These are phyloP conservation scores for Yamagishiella unicocca DNA, from an alignment of 139 green algal genomes.

Conservation along the genomic window DNA sequence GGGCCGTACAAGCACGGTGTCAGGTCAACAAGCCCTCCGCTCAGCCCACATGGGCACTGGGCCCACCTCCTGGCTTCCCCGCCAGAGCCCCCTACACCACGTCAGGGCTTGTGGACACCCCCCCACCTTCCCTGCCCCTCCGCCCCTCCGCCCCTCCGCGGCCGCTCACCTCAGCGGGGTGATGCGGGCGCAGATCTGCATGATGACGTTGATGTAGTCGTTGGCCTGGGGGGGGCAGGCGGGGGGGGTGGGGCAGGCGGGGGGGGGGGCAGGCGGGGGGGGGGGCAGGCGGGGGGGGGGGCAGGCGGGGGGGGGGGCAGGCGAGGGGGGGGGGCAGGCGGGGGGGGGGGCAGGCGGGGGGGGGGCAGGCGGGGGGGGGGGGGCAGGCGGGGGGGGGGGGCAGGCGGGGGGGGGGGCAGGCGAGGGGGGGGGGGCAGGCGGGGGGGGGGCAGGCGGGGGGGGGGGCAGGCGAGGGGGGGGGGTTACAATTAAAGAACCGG, in stretches of 20 bases:
- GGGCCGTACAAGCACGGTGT: not conserved
- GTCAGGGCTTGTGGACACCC: no score
- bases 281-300: not conserved
- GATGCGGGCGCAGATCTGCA: slow-evolving; percentile 81
- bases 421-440: no score
- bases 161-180: slow-evolving; percentile 65
- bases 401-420: no score
- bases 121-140: not conserved
- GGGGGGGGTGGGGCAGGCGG: not conserved
- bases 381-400: no score
- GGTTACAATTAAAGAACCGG: no score
- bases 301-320: not conserved
- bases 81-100: not conserved
- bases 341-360: no score
- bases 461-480: no score
- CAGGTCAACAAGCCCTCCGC: not conserved
- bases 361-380: no score
- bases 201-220: slow-evolving; percentile 96
- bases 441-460: no score
- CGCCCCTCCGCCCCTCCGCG: not conserved
- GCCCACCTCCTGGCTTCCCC: not conserved
- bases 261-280: not conserved
- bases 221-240: slow-evolving; percentile 66
- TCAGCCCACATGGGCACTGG: not conserved
- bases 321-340: not conserved